Conservation (phyloP, 129 eudicot species). For the Sambucus nigra region DNA sequence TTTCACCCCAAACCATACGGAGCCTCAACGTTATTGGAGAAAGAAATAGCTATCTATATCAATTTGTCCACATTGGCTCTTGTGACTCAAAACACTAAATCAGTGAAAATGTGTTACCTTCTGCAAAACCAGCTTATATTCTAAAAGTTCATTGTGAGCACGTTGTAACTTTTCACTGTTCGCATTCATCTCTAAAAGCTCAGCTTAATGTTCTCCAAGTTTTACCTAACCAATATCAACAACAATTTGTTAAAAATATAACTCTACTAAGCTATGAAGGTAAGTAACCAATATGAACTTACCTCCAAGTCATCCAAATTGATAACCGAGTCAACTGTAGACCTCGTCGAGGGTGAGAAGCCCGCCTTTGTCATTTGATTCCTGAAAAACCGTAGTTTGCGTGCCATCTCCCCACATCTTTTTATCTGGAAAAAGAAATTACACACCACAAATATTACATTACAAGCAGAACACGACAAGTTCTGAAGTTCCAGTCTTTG, state of each 20-base stretch:
- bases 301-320: conserved; percentile 71
- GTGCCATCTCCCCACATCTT: conserved; percentile 85
- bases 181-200: conserved; percentile 66
- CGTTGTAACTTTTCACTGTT: conserved; percentile 67
- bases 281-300: not conserved
- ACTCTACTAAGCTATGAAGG: not conserved
- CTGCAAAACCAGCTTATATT: conserved; percentile 64
- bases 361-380: conserved; percentile 75
- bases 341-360: conserved; percentile 32
- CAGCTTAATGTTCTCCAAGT: conserved; percentile 68
- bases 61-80: not conserved
- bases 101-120: conserved; percentile 36
- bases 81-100: too few species aligned
- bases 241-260: conserved; percentile 6
- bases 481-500: not conserved
- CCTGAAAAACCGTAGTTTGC: conserved; percentile 58
- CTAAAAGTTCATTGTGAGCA: conserved; percentile 67
- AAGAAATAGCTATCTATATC: not conserved
- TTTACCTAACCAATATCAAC: conserved; percentile 33
- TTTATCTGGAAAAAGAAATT: conserved; percentile 39
- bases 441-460: not conserved
- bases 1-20: too few species aligned
- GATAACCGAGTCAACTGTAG: conserved; percentile 16
- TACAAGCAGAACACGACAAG: not conserved
- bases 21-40: conserved; percentile 4